These are phyloP conservation scores for Phytophthora hibernalis DNA, from an alignment of 352 stramenopile genomes.

Conservation along the genomic window DNA sequence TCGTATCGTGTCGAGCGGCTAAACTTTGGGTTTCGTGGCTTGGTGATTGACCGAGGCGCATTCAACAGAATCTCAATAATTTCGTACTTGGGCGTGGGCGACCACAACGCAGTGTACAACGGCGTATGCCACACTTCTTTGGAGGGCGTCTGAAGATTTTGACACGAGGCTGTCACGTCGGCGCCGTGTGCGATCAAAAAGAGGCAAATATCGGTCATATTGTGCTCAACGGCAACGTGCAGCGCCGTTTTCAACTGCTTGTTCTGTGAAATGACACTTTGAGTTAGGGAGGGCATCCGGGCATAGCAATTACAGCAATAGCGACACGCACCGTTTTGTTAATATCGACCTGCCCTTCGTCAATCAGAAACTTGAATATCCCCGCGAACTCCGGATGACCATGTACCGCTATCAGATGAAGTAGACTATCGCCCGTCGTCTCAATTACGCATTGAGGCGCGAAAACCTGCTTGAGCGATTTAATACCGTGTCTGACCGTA, in stretches of 20 bases:
- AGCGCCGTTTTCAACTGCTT: conserved; percentile 59
- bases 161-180: conserved; percentile 50
- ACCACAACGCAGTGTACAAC: conserved; percentile 55
- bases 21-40: conserved; percentile 49
- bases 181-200: conserved; percentile 52
- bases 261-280: conserved; percentile 37
- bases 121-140: conserved; percentile 54
- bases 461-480: conserved; percentile 48
- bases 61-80: conserved; percentile 62
- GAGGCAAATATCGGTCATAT: conserved; percentile 44
- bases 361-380: conserved; percentile 50
- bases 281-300: not conserved
- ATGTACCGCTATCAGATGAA: conserved; percentile 54
- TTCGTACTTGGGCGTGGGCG: conserved; percentile 39
- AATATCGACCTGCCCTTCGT: conserved; percentile 43
- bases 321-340: conserved; percentile 43
- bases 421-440: conserved; percentile 53
- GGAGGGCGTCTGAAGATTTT: conserved; percentile 43
- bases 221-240: conserved; percentile 51
- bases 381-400: conserved; percentile 39
- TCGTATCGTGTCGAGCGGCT: conserved; percentile 36
- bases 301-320: not conserved
- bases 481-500: conserved; percentile 40
- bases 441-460: conserved; percentile 53
- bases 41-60: conserved; percentile 48